A percentile compares a stretch with the other conserved stretches of the same genome.
Conservation (phyloP, 495 filamentous ascomycete species). For the Penicillium simplicissimum region DNA sequence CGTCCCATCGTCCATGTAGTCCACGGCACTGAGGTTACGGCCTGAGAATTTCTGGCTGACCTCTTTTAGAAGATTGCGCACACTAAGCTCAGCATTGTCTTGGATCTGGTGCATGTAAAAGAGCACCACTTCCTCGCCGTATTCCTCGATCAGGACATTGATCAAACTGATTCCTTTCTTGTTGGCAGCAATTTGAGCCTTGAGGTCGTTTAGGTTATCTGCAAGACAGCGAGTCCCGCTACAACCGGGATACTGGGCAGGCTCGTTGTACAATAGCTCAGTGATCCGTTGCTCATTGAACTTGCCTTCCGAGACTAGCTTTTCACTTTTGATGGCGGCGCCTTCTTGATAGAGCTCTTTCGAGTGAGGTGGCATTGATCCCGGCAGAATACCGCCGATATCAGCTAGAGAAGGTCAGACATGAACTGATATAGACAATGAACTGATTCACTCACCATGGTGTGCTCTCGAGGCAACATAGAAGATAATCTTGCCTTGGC, state of each 20-base stretch:
- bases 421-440: neutral
- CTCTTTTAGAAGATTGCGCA: slow-evolving; percentile 73
- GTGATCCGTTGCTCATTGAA: slow-evolving; percentile 86
- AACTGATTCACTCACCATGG: slow-evolving; percentile 55
- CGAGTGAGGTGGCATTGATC: slow-evolving; percentile 94
- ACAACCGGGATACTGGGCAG: slow-evolving; percentile 81
- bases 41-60: slow-evolving; percentile 73
- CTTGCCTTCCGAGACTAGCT: slow-evolving; percentile 82
- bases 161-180: slow-evolving; percentile 94
- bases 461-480: slow-evolving; percentile 87
- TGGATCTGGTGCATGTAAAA: slow-evolving; percentile 95
- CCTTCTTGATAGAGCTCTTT: slow-evolving; percentile 92
- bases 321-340: slow-evolving; percentile 87
- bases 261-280: slow-evolving; percentile 78
- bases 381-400: slow-evolving; percentile 91
- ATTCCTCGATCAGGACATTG: slow-evolving; percentile 77
- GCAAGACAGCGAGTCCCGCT: slow-evolving; percentile 83
- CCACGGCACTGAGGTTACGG: slow-evolving; percentile 72
- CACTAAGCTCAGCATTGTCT: slow-evolving; percentile 81
- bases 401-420: slow-evolving; percentile 80
- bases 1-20: slow-evolving; percentile 93
- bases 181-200: slow-evolving; percentile 93
- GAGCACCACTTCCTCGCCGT: slow-evolving; percentile 83
- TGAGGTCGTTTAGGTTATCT: slow-evolving; percentile 94
- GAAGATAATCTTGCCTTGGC: slow-evolving; percentile 70